These are phyloP conservation scores for Thelonectria olida DNA, from an alignment of 2,329 filamentous ascomycete genomes.

Conservation along the genomic window DNA sequence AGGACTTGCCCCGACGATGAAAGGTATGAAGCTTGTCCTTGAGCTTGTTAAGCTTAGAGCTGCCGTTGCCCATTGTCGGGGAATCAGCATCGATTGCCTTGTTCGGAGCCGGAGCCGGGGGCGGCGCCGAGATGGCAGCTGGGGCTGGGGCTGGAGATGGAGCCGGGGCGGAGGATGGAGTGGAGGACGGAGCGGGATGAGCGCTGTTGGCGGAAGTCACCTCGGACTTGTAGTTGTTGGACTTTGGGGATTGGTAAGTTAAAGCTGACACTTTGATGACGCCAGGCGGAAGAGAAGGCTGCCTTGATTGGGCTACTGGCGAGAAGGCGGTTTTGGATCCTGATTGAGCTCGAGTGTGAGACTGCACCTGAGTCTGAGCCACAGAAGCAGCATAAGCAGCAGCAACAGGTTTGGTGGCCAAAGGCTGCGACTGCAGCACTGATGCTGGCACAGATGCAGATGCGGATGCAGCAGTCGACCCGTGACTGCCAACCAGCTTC, in stretches of 20 bases:
- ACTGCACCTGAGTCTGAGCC: background rate
- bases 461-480: slow-evolving; percentile 55
- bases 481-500: slow-evolving; percentile 58
- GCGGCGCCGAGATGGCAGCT: slow-evolving; percentile 9
- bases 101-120: slow-evolving; percentile 22
- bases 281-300: slow-evolving; percentile 27
- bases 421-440: background rate
- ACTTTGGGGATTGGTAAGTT: slow-evolving; percentile 23
- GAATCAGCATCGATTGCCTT: slow-evolving; percentile 32
- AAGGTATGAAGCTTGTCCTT: slow-evolving; percentile 42
- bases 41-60: slow-evolving; percentile 45
- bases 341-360: background rate
- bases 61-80: slow-evolving; percentile 45
- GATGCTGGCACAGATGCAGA: background rate
- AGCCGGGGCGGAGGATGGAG: slow-evolving; percentile 41
- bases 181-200: slow-evolving; percentile 2
- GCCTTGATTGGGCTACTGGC: slow-evolving; percentile 20
- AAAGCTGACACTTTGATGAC: slow-evolving; percentile 29
- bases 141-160: slow-evolving; percentile 23
- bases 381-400: background rate
- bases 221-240: slow-evolving; percentile 19
- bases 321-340: background rate
- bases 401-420: no score
- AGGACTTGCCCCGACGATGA: slow-evolving; percentile 36
- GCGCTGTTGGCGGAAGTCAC: slow-evolving; percentile 23